Base-by-base conservation (phyloP, 202 grass and related monocot species). In the Brachypodium distachyon region DNA sequence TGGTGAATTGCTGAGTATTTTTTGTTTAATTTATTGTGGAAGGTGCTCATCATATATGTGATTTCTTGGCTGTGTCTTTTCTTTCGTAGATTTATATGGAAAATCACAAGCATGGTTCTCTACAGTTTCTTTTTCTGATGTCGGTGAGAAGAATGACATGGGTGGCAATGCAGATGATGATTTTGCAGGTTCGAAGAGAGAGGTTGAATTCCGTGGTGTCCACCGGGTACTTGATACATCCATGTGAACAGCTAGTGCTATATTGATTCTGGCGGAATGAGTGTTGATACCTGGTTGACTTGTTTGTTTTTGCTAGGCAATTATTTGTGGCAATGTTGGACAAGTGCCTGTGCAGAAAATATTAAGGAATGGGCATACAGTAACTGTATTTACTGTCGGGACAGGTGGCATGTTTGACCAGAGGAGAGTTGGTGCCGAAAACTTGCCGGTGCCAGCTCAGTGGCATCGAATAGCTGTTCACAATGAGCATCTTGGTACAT, bases 351-450 rank as follows among this genome's bases (percentile, higher is more conserved):
- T 98, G 37, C 95, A 98, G 72, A 98, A 98, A 79, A 90, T 88
- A 77, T 80, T 92, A 22, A 94, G 87, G 53, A 87, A 87, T 67
- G 91, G 95, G 12, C 89, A 70, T 70, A 90, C 87, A 17, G 80
- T 98, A 46, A 98, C 95, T 5, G 81, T 92, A 81, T 98, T 98
- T 70, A 98, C 95, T 49, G 89, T 98, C 64, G 95, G 95, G 81
- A 98, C 95, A 57, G 91, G 91, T 26, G 95, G 89, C 79, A 88
- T 98, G 91, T 98, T 77, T 81, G 95, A 98, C 66, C 91, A 98
- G 74, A 88, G 95, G 70, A 79, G 84, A 56, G 67, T 44, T 64
- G 80, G 87, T 25, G 79, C 81, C 39, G 79, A 77, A 47, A 79
- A 92, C 53, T 81, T 92, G 58, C 89, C 89, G 16, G 85, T 85